Base-by-base conservation (phyloP, 805 yeast species). In the Candida fluviatilis region DNA sequence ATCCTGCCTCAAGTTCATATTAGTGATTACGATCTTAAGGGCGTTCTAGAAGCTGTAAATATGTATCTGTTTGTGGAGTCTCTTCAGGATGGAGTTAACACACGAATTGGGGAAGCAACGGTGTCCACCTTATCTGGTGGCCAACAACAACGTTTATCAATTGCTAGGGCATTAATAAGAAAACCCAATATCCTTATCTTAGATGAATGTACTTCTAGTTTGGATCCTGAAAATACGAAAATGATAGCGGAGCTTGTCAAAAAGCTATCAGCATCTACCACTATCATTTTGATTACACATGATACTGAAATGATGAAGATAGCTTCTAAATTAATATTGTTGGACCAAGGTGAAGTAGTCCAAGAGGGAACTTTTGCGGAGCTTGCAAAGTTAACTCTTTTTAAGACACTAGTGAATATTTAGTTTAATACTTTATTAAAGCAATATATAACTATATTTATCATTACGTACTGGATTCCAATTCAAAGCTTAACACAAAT, bases 171-270 rank as follows among this genome's bases (percentile, higher is more conserved):
- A 0, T 45, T 93, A 3, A 41, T 90, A 4, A 62, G 90, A 26
- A 65, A 71, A 15, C 93, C 97, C 0, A 63, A 65, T 21, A 47
- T 80, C 7, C 66, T 80, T n/a, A 69, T 93, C 4, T 58, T 93
- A 35, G 99, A 93, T 59, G 99, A 93, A 55, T 82, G 90, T 49
- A 89, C 98, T 0, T 81, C 97, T 0, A 84, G 95, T 0, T 64
- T 93, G 35, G 99, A 93, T 55, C 68, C 81, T 0, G 73, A 68
- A 14, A 84, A 81, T 46, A 58, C 84, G 0, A 48, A 52, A 5
- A 52, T 56, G 2, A 73, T 93, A n/a, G 62, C 70, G 12, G 51
- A 69, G 1, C 47, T 86, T 41, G 64, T 91, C 0, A 37, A 49
- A 10, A 57, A 64, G 12, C 51, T 71, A 26, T 46, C 49, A 16